These are phyloP conservation scores for Geotrichum cucujoidarum DNA, from an alignment of 1,139 yeast species.

Conservation along the genomic window DNA sequence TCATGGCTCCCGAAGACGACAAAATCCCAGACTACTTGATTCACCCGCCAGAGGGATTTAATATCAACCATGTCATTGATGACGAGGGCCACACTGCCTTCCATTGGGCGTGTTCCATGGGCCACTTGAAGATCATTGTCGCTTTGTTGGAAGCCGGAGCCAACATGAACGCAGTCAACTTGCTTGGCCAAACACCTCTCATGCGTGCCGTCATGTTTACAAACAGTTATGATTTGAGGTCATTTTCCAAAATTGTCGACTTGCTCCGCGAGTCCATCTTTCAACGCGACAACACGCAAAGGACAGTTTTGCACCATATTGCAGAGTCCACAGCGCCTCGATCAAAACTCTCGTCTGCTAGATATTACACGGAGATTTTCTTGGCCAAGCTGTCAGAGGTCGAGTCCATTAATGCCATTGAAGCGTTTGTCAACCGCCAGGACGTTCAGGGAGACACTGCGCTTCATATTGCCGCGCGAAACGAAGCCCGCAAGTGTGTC, in stretches of 20 bases:
- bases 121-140: slow-evolving; percentile 67
- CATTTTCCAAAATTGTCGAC: slow-evolving; percentile 67
- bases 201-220: slow-evolving; percentile 81
- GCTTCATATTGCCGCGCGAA: slow-evolving; percentile 71
- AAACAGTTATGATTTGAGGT: slow-evolving; percentile 75
- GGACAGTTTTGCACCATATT: slow-evolving; percentile 81
- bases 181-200: slow-evolving; percentile 76
- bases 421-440: slow-evolving; percentile 63
- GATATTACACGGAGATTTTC: slow-evolving; percentile 75
- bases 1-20: slow-evolving; percentile 67
- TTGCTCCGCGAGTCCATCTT: slow-evolving; percentile 61
- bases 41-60: slow-evolving; percentile 73
- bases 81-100: slow-evolving; percentile 94
- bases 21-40: slow-evolving; percentile 70
- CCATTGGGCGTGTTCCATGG: slow-evolving; percentile 97
- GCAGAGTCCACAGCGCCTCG: slow-evolving; percentile 55
- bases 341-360: slow-evolving; percentile 66
- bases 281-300: slow-evolving; percentile 57
- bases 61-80: slow-evolving; percentile 82
- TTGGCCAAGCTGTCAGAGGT: slow-evolving; percentile 66
- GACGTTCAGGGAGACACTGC: slow-evolving; percentile 87
- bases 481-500: slow-evolving; percentile 69
- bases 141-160: slow-evolving; percentile 68
- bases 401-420: slow-evolving; percentile 47
- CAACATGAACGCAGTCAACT: slow-evolving; percentile 66